Evolutionary conservation across 2,329 filamentous ascomycete genomes (phyloP).

Genomic region (Blastomyces parvus): DNA sequence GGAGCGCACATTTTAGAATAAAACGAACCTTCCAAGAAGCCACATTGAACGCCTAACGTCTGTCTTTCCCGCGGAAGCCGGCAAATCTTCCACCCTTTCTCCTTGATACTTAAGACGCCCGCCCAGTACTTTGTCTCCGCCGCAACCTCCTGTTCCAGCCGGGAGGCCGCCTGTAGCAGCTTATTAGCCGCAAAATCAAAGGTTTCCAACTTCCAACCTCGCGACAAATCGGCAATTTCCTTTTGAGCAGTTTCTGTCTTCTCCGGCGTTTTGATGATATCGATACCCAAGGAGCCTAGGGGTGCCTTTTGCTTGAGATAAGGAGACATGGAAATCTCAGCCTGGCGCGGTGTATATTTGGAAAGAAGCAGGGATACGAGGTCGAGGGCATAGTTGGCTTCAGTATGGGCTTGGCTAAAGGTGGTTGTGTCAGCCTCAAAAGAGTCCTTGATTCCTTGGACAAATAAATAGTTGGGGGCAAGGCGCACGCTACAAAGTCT

Average conservation of each 20-base stretch:
- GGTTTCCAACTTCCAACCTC: constrained; percentile 69
- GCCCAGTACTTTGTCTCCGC: constrained; percentile 84
- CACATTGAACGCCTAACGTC: constrained; percentile 76
- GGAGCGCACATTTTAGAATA: not conserved
- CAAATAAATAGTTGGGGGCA: not conserved
- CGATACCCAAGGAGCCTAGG: constrained; percentile 62
- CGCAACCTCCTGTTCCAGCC: constrained; percentile 66
- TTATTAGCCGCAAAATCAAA: constrained; percentile 66
- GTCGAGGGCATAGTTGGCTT: constrained; percentile 60
- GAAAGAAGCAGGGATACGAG: constrained; percentile 74
- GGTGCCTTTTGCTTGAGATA: constrained; percentile 61
- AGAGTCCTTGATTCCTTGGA: not conserved
- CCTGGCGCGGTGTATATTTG: constrained; percentile 66
- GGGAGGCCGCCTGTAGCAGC: constrained; percentile 59
- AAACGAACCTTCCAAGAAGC: constrained; percentile 62
- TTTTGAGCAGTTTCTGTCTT: constrained; percentile 46
- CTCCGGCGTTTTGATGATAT: constrained; percentile 54
- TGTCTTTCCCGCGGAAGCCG: constrained; percentile 63
- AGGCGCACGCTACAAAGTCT: constrained; percentile 34
- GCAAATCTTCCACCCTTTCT: constrained; percentile 79
- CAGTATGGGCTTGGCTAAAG: constrained; percentile 36
- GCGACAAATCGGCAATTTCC: constrained; percentile 45
- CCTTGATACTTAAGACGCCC: constrained; percentile 68
- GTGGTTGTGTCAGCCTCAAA: not conserved
- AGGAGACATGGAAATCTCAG: constrained; percentile 59